Evolutionary conservation across 257 asterid species (phyloP).

Genomic region (Buddleja alternifolia): DNA sequence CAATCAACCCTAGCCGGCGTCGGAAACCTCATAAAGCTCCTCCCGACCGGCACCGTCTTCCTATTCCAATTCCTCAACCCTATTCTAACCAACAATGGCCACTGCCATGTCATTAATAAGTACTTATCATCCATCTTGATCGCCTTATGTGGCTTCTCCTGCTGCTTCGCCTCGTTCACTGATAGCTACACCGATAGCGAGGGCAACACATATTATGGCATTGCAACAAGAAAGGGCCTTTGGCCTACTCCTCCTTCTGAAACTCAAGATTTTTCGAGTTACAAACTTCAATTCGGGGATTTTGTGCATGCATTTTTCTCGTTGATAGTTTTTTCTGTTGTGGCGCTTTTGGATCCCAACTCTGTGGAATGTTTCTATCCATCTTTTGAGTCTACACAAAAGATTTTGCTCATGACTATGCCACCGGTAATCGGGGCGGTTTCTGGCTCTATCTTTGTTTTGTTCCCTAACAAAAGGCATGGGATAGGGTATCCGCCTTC

Average conservation of each 20-base stretch:
- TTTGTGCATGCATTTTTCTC: constrained; percentile 66
- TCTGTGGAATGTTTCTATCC: constrained; percentile 75
- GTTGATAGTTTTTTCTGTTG: constrained; percentile 54
- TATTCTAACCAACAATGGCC: constrained; percentile 74
- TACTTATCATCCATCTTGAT: constrained; percentile 53
- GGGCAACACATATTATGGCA: constrained; percentile 59
- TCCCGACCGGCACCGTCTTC: constrained; percentile 75
- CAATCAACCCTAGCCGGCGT: constrained; percentile 53
- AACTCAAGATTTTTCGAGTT: constrained; percentile 39
- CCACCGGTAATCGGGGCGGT: constrained; percentile 67
- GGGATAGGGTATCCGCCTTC: constrained; percentile 80
- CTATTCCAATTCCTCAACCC: constrained; percentile 79
- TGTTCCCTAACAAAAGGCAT: constrained; percentile 70
- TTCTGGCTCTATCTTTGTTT: constrained; percentile 50
- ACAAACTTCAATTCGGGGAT: constrained; percentile 53
- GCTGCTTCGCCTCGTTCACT: constrained; percentile 76
- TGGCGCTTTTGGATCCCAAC: constrained; percentile 65
- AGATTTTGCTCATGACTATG: constrained; percentile 58
- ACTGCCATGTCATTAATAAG: constrained; percentile 55
- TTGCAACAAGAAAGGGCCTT: constrained; percentile 71
- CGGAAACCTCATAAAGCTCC: constrained; percentile 72
- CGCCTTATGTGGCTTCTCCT: constrained; percentile 50
- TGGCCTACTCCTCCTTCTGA: constrained; percentile 49
- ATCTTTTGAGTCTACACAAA: constrained; percentile 53
- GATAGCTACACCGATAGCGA: constrained; percentile 70